Evolutionary conservation across 306 rosid genomes (phyloP).

Genomic region (Castanospermum australe): DNA sequence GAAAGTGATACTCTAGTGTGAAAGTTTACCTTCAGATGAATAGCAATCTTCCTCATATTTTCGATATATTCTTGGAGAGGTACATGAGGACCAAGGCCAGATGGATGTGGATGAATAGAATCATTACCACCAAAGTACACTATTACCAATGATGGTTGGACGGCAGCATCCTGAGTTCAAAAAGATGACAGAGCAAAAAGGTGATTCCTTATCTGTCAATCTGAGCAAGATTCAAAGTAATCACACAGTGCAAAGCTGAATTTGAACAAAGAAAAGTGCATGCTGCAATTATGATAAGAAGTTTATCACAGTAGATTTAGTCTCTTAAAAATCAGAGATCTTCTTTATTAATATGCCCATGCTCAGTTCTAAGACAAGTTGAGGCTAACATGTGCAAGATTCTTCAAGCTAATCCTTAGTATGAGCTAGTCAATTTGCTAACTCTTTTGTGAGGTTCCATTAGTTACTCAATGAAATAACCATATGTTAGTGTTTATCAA

Average conservation of each 20-base stretch:
- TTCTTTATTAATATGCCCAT: slow-evolving; percentile 18
- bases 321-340: not conserved
- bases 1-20: not conserved
- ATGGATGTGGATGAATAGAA: slow-evolving; percentile 54
- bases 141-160: slow-evolving; percentile 74
- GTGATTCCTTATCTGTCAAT: not conserved
- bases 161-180: slow-evolving; percentile 46
- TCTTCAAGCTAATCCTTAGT: not conserved
- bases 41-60: slow-evolving; percentile 75
- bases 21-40: slow-evolving; percentile 56
- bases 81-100: slow-evolving; percentile 55
- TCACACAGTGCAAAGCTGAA: not conserved
- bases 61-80: slow-evolving; percentile 77
- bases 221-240: not conserved
- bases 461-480: not conserved
- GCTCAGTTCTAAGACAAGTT: not conserved
- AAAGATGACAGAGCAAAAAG: not conserved
- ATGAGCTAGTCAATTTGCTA: not conserved
- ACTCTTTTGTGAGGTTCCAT: not conserved
- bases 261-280: not conserved
- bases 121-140: slow-evolving; percentile 95
- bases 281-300: not conserved
- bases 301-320: slow-evolving; percentile 21
- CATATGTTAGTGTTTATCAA: not conserved
- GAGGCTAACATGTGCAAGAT: not conserved